Evolutionary conservation across 2,329 filamentous ascomycete genomes (phyloP), one percentile per base, ranked within the genome.

Genomic region (Meredithiella fracta): DNA sequence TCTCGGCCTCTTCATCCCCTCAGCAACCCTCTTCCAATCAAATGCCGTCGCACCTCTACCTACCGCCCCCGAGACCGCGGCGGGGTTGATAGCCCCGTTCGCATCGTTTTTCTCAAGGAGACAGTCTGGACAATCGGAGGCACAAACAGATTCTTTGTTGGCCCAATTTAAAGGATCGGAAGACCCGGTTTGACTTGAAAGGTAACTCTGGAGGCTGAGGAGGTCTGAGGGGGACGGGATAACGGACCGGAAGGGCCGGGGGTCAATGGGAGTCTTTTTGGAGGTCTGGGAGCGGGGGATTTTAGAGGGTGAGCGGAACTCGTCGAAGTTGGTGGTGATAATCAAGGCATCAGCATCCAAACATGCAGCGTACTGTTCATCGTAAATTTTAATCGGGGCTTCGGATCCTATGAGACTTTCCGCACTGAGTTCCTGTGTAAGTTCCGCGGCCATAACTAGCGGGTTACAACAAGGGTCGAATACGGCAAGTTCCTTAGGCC

Each of bases 381-480:
- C 67, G 61, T 76, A 74, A 31, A 78, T 70, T 11, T 65, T 66
- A 50, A 78, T 66, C 50, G 70, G 71, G 20, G 70, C 69, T 14
- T 68, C 70, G 11, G 73, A 67, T 53, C 65, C 67, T 25, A 65
- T 59, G 20, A 68, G 60, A 3, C 63, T 60, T 14, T 62, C 59
- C 42, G 64, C 63, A 38, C 66, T 68, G 8, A 77, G 66, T 14
- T 75, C 66, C 51, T 62, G 62, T 60, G 70, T 68, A 57, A 79
- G 75, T 67, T 79, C 75, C 34, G 70, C 68, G 63, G 70, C 69
- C 60, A 77, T 68, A 31, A 75, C 71, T 3, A 70, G 65, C 2
- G 73, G 71, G 63, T 76, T 74, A 63, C 75, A 78, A 66, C 72
- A 76, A 1, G 83, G 82, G 65, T 89, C 84, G 64, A 80, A 87